Percentiles rank a stretch among this genome's conserved stretches.
Conservation (phyloP, 371 early-diverging fungal genomes). For the Mucor mucedo region DNA sequence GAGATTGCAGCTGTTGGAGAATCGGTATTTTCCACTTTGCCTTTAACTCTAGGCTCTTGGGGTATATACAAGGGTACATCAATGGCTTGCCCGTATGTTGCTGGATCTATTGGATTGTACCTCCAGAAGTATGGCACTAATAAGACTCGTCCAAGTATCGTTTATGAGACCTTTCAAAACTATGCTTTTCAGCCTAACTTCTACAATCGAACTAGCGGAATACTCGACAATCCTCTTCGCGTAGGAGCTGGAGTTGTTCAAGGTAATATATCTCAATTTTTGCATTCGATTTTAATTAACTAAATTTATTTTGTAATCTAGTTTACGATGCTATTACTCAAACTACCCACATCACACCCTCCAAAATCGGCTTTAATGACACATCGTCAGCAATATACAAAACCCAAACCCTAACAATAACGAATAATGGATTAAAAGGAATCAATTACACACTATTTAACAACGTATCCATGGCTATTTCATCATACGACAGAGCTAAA, state of each 20-base stretch:
- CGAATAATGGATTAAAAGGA: no score
- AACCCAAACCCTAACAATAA: no score
- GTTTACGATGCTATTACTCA: constrained; percentile 62
- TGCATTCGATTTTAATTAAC: no score
- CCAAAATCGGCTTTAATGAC: constrained; percentile 72
- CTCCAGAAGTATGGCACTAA: constrained; percentile 40
- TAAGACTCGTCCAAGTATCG: constrained; percentile 24
- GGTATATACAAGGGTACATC: constrained; percentile 58
- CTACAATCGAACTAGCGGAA: not conserved
- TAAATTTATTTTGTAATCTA: no score
- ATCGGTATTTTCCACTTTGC: constrained; percentile 67
- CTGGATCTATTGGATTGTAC: constrained; percentile 70
- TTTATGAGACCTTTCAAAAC: constrained; percentile 54
- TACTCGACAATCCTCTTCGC: constrained; percentile 37
- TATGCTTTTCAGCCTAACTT: constrained; percentile 33
- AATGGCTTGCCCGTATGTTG: constrained; percentile 73
- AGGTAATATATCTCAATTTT: not conserved
- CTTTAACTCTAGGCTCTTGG: constrained; percentile 46
- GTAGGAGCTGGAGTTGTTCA: constrained; percentile 82
- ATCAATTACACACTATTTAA: no score
- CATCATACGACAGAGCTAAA: no score
- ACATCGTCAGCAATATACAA: constrained; percentile 33
- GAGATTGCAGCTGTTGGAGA: constrained; percentile 74
- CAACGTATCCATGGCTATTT: no score
- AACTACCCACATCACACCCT: constrained; percentile 60